Conservation (phyloP, 139 green algal species). For the Zygnema cylindricum region DNA sequence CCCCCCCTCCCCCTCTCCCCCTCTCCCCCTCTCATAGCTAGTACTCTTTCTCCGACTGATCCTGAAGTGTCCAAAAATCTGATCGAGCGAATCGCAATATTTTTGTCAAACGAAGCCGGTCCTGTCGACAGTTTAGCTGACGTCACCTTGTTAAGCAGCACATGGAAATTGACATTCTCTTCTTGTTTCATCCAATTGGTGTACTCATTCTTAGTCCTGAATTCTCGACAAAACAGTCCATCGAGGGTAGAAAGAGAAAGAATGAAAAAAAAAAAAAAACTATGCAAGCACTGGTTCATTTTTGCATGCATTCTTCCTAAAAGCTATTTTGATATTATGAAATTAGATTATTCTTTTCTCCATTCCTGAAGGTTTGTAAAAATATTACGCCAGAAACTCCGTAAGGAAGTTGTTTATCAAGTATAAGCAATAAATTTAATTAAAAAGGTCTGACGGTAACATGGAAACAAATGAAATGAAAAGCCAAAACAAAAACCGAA, state of each 20-base stretch:
- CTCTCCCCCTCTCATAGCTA: constrained; percentile 15
- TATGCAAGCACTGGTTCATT: too few relatives aligned
- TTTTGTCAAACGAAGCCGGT: constrained; percentile 19
- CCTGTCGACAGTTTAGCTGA: background rate
- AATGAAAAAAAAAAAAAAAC: too few relatives aligned
- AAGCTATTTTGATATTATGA: too few relatives aligned
- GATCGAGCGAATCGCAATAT: constrained; percentile 11
- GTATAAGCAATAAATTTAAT: too few relatives aligned
- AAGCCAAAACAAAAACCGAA: too few relatives aligned
- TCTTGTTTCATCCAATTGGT: constrained; percentile 42
- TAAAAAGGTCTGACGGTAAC: too few relatives aligned
- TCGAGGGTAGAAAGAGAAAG: constrained; percentile 46
- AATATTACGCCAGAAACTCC: too few relatives aligned
- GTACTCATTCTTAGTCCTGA: constrained; percentile 39
- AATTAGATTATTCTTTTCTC: too few relatives aligned
- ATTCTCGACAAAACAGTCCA: constrained; percentile 23
- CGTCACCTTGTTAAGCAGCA: constrained; percentile 41
- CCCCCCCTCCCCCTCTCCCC: background rate
- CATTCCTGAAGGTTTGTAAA: too few relatives aligned
- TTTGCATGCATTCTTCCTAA: too few relatives aligned
- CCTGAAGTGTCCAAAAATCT: constrained; percentile 30
- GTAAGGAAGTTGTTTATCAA: too few relatives aligned
- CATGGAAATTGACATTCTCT: constrained; percentile 51
- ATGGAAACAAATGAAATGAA: too few relatives aligned
- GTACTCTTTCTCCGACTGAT: background rate